These are phyloP conservation scores for Fusarium foetens DNA, from an alignment of 2,329 filamentous ascomycete species.

Conservation along the genomic window DNA sequence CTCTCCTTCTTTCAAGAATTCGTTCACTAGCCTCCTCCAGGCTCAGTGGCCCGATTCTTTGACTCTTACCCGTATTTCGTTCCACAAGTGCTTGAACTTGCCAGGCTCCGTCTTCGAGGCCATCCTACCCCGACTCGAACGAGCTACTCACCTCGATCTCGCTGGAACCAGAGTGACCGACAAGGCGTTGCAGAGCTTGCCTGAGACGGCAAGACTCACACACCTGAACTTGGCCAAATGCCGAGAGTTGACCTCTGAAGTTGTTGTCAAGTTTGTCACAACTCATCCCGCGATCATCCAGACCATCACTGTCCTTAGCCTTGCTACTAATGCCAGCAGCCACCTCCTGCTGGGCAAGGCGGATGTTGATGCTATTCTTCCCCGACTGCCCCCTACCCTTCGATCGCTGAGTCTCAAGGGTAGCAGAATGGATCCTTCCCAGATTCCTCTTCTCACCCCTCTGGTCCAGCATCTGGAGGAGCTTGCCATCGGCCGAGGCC, in stretches of 20 bases:
- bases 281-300: conserved; percentile 75
- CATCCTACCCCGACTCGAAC: conserved; percentile 74
- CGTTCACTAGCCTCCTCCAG: conserved; percentile 68
- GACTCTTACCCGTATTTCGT: conserved; percentile 72
- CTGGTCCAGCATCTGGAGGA: conserved; percentile 79
- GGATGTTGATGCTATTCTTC: conserved; percentile 73
- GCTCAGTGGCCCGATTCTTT: conserved; percentile 64
- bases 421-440: conserved; percentile 72
- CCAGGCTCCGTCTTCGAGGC: conserved; percentile 73
- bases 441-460: conserved; percentile 71
- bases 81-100: conserved; percentile 82
- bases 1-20: conserved; percentile 71
- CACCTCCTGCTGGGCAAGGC: conserved; percentile 75
- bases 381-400: conserved; percentile 72
- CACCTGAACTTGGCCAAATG: conserved; percentile 84
- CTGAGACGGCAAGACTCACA: conserved; percentile 75
- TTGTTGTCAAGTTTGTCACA: conserved; percentile 75
- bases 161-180: conserved; percentile 81
- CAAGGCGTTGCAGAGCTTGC: conserved; percentile 74
- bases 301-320: conserved; percentile 75
- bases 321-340: conserved; percentile 76
- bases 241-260: conserved; percentile 72
- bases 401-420: conserved; percentile 81
- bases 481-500: conserved; percentile 75
- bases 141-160: conserved; percentile 82